Conservation (phyloP, 2,329 filamentous ascomycete species). For the Aurifilum marmelostoma region DNA sequence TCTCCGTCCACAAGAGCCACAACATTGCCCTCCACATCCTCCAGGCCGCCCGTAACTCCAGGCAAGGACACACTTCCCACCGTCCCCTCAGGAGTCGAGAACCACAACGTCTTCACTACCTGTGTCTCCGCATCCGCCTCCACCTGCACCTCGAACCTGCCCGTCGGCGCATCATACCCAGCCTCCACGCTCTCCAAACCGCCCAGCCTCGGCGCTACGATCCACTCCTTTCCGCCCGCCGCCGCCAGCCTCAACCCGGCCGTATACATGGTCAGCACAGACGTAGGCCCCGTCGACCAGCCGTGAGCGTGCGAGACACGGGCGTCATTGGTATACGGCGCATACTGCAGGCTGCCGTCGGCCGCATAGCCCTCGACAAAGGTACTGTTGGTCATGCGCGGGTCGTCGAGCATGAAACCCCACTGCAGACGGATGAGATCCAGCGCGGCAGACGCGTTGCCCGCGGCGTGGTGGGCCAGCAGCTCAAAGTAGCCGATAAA, state of each 20-base stretch:
- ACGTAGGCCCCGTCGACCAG: constrained; percentile 25
- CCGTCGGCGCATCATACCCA: constrained; percentile 6
- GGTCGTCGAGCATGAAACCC: constrained; percentile 27
- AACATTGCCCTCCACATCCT: not conserved
- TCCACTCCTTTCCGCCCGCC: constrained; percentile 18
- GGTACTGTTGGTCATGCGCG: constrained; percentile 25
- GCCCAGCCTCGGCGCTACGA: constrained; percentile 18
- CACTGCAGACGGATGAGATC: constrained; percentile 18
- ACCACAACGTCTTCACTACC: not conserved
- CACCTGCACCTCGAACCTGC: constrained; percentile 8
- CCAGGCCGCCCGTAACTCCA: not conserved
- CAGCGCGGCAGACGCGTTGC: constrained; percentile 17
- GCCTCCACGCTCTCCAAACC: constrained; percentile 10
- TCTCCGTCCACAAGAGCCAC: constrained; percentile 12
- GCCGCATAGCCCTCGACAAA: constrained; percentile 23
- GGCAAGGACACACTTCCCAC: constrained; percentile 6
- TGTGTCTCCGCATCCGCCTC: constrained; percentile 5
- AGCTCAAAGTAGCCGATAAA: constrained; percentile 26
- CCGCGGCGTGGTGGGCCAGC: constrained; percentile 19
- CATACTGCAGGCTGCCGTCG: constrained; percentile 25
- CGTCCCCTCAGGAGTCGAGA: constrained; percentile 4
- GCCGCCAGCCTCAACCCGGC: constrained; percentile 19
- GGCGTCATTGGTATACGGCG: constrained; percentile 23
- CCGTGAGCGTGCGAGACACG: constrained; percentile 22
- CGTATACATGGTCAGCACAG: constrained; percentile 15